Percentiles rank a stretch among this genome's conserved stretches.
Conservation (phyloP, 2,329 filamentous ascomycete species). For the Cladosporium sp. region DNA sequence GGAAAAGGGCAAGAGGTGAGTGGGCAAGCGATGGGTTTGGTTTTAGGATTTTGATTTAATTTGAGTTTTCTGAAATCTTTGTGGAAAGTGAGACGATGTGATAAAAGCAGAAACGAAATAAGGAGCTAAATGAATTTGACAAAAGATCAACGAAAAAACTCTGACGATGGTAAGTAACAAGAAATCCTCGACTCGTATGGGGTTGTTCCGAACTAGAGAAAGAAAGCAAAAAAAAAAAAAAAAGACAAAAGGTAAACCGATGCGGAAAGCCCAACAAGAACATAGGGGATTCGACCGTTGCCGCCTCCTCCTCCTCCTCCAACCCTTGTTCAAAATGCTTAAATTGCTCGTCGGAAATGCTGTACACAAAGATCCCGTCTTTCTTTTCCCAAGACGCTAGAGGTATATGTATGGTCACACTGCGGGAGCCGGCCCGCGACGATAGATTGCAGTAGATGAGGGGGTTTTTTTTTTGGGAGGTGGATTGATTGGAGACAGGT, state of each 20-base stretch:
- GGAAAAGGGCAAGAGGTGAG: too few relatives aligned
- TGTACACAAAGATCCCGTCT: not conserved
- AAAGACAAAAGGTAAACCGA: too few relatives aligned
- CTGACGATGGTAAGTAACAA: not conserved
- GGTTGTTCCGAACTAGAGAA: not conserved
- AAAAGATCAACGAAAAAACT: not conserved
- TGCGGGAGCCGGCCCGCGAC: conserved; percentile 8
- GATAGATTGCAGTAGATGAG: not conserved
- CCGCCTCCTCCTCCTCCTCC: conserved; percentile 3
- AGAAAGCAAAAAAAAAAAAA: not conserved
- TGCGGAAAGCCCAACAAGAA: too few relatives aligned
- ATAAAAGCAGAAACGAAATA: not conserved
- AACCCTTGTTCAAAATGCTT: not conserved
- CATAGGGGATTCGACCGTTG: too few relatives aligned
- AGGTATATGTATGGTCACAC: not conserved
- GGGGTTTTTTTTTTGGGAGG: not conserved
- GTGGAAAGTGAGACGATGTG: not conserved
- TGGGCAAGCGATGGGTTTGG: too few relatives aligned
- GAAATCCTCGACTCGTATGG: conserved; percentile 4
- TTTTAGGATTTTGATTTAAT: too few relatives aligned
- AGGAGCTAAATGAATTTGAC: not conserved
- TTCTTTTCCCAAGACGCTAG: not conserved
- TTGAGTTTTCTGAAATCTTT: too few relatives aligned
- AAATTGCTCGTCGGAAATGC: conserved; percentile 7
- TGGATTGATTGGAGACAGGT: not conserved